These are phyloP conservation scores for Biscutella auriculata DNA, from an alignment of 441 rosid genomes.

Conservation along the genomic window DNA sequence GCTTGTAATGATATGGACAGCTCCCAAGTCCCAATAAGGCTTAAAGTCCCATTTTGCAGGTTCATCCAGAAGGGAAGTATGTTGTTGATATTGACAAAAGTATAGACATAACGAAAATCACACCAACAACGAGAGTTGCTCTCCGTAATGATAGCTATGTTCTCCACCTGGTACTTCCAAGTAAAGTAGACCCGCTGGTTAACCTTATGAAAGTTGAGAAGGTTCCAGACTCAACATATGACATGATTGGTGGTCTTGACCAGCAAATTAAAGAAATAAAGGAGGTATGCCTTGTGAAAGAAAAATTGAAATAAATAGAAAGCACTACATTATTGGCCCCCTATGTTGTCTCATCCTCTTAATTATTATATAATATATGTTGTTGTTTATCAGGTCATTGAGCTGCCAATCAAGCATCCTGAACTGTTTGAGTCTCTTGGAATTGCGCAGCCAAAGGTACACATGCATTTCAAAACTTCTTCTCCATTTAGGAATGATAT, in stretches of 20 bases:
- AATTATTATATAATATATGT: neutral
- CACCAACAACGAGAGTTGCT: conserved; percentile 92
- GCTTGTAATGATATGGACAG: neutral
- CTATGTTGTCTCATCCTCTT: neutral
- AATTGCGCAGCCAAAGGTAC: conserved; percentile 86
- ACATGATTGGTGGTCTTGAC: conserved; percentile 93
- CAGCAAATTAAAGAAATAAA: conserved; percentile 94
- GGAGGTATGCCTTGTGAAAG: conserved; percentile 37
- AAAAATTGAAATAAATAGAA: no score
- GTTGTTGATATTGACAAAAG: conserved; percentile 93
- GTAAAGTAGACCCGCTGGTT: conserved; percentile 86
- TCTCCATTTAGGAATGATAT: neutral
- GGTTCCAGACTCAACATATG: conserved; percentile 92
- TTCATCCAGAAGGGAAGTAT: conserved; percentile 96
- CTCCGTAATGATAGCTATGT: conserved; percentile 98
- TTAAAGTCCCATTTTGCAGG: conserved; percentile 32
- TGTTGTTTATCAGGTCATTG: conserved; percentile 57
- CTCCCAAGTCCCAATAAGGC: no score
- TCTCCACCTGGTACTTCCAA: conserved; percentile 81
- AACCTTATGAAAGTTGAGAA: conserved; percentile 96
- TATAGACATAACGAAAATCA: conserved; percentile 84
- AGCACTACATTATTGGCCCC: no score
- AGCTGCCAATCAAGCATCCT: conserved; percentile 37
- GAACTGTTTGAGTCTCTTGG: conserved; percentile 92
- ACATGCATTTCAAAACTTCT: neutral